phyloP scores from a whole-genome alignment of 208 protist genomes.

The Crithidia acanthocephali region DNA sequence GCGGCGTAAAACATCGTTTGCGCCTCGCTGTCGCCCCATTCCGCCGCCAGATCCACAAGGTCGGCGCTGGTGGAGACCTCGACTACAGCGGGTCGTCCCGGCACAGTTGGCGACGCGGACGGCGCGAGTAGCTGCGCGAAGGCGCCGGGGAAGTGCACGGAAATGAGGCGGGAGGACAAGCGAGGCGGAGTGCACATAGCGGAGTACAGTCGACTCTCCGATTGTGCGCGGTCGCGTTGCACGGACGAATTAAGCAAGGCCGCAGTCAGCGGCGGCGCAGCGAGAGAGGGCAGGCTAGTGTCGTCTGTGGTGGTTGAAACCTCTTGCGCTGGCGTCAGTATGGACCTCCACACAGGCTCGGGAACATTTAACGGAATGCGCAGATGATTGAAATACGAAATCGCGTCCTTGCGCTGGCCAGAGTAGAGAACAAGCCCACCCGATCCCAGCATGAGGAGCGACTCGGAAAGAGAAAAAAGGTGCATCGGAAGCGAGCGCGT shows the following conservation, averaged over 20 bases:
- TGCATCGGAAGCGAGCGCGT: conserved; percentile 40
- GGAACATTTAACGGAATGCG: conserved; percentile 31
- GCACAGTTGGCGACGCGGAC: not conserved
- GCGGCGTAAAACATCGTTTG: conserved; percentile 62
- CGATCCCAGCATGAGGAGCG: conserved; percentile 47
- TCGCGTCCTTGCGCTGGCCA: conserved; percentile 30
- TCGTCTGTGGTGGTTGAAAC: not conserved
- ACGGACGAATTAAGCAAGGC: not conserved
- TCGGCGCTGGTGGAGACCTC: conserved; percentile 32
- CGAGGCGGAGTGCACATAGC: conserved; percentile 31
- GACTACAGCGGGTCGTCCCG: conserved; percentile 3
- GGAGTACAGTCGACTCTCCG: conserved; percentile 18
- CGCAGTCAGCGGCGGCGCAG: not conserved
- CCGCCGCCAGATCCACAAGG: conserved; percentile 51
- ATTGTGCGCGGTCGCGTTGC: not conserved
- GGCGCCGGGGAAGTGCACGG: conserved; percentile 4
- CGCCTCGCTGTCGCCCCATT: conserved; percentile 61
- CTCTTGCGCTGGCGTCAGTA: not conserved
- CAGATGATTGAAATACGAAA: conserved; percentile 58
- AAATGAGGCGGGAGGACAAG: conserved; percentile 20
- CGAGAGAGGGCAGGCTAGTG: not conserved
- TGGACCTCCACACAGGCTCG: conserved; percentile 19
- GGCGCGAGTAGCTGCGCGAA: conserved; percentile 12
- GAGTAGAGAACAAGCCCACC: conserved; percentile 56
- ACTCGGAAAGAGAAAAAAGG: conserved; percentile 42